These are phyloP conservation scores for Mycosarcoma maydis DNA, from an alignment of 1,284 basidiomycete species.

Conservation along the genomic window DNA sequence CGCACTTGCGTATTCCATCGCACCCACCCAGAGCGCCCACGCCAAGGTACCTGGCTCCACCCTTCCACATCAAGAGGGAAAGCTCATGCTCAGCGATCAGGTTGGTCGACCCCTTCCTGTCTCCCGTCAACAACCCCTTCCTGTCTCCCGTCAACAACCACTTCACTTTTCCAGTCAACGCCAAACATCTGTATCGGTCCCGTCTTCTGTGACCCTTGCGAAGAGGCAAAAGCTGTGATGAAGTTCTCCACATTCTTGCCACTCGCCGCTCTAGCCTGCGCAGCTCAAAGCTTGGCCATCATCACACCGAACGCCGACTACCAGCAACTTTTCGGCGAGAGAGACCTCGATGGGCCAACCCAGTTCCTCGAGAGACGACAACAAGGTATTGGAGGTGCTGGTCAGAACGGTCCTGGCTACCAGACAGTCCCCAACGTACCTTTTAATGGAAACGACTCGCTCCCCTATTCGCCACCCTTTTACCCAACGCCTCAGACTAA, in stretches of 20 bases:
- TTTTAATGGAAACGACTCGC: constrained; percentile 48
- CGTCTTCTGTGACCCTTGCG: not conserved
- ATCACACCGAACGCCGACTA: constrained; percentile 27
- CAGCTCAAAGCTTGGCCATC: constrained; percentile 27
- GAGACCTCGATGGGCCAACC: constrained; percentile 12
- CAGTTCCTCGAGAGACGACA: constrained; percentile 29
- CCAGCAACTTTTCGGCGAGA: constrained; percentile 23
- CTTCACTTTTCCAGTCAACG: too few relatives aligned
- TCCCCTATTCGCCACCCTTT: constrained; percentile 54
- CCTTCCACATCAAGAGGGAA: too few relatives aligned
- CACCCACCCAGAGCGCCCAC: too few relatives aligned
- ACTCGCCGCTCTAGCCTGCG: constrained; percentile 21
- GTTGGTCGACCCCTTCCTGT: too few relatives aligned
- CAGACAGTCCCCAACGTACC: constrained; percentile 34
- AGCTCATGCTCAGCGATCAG: too few relatives aligned
- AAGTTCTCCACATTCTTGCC: constrained; percentile 30
- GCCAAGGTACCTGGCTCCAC: too few relatives aligned
- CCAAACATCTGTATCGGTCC: not conserved
- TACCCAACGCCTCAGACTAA: constrained; percentile 50
- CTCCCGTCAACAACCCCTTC: too few relatives aligned
- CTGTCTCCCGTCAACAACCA: too few relatives aligned
- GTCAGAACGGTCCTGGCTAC: constrained; percentile 39
- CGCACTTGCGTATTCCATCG: too few relatives aligned
- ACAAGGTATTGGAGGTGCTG: constrained; percentile 42
- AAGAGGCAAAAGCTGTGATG: constrained; percentile 7